Base-by-base conservation (phyloP, 805 yeast genomes). In the Wickerhamiella hasegawae region DNA sequence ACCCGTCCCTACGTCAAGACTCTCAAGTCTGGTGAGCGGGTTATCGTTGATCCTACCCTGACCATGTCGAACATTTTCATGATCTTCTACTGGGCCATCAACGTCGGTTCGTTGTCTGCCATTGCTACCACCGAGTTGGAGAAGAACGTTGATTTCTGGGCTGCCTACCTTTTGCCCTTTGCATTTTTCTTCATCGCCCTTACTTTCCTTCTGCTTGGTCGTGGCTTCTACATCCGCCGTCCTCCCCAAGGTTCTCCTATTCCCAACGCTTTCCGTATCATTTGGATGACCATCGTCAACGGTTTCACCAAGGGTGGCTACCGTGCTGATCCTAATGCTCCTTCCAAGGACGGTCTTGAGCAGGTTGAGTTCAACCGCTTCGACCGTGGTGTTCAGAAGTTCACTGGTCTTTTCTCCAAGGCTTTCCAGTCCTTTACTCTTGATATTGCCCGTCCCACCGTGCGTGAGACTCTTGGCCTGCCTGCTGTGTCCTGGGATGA, bases 111-210 rank as follows among this genome's bases (percentile, higher is more conserved):
- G 5, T 62, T 80, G 45, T 69, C 82, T 12, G 76, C 79, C 35
- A 67, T 80, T 45, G 85, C 82, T 29, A 79, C 90, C 31, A 75
- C 85, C 5, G 74, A 74, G 58, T 55, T 76, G 53, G 92, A 80
- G 55, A 51, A 59, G 24, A 62, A 69, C 39, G 65, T 69, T 32
- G 87, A 80, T 17, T 58, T 54, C 49, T 59, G 64, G 64, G 75
- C 82, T 21, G 85, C 90, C 21, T 80, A 63, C 59, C 57, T 77
- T 45, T 60, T 79, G 39, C 85, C 87, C n/a, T 69, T 76, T 43
- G 66, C 73, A 48, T 74, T 74, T 65, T 76, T 74, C 58, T 68
- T 69, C 51, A 49, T 76, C 39, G 81, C 72, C 18, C 60, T 74
- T 25, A 48, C 58, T 21, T 70, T 71, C 6, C 61, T 76, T 37